phyloP scores from a whole-genome alignment of 2,329 filamentous ascomycete genomes.

The Trichoderma afroharzianum region DNA sequence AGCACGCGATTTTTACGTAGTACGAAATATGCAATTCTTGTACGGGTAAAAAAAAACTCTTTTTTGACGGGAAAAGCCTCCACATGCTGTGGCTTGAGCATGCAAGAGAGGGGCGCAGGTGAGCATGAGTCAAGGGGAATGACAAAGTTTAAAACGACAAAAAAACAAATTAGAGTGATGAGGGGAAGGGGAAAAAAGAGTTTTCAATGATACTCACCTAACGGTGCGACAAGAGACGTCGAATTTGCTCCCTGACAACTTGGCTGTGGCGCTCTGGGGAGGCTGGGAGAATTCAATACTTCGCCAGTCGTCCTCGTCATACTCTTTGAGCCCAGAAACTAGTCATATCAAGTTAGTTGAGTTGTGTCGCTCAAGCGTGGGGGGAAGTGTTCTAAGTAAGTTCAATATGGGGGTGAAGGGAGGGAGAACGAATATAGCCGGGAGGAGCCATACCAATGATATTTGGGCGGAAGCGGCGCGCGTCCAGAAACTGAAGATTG shows the following conservation, averaged over 20 bases:
- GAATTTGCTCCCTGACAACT: constrained; percentile 34
- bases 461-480: constrained; percentile 66
- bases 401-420: background rate
- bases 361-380: background rate
- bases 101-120: background rate
- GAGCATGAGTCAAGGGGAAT: background rate
- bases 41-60: background rate
- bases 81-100: background rate
- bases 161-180: background rate
- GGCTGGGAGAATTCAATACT: constrained; percentile 53
- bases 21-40: background rate
- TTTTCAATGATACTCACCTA: constrained; percentile 40
- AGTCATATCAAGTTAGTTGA: background rate
- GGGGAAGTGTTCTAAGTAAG: background rate
- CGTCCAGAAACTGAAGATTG: constrained; percentile 51
- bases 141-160: background rate
- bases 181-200: background rate
- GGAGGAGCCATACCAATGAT: constrained; percentile 53
- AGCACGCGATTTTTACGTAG: background rate
- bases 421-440: background rate
- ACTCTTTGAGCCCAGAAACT: constrained; percentile 61
- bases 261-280: constrained; percentile 24
- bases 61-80: background rate
- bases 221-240: constrained; percentile 63
- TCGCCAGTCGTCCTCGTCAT: constrained; percentile 69